Evolutionary conservation across 2,329 filamentous ascomycete genomes (phyloP).

Genomic region (Cryphonectria nitschkei): DNA sequence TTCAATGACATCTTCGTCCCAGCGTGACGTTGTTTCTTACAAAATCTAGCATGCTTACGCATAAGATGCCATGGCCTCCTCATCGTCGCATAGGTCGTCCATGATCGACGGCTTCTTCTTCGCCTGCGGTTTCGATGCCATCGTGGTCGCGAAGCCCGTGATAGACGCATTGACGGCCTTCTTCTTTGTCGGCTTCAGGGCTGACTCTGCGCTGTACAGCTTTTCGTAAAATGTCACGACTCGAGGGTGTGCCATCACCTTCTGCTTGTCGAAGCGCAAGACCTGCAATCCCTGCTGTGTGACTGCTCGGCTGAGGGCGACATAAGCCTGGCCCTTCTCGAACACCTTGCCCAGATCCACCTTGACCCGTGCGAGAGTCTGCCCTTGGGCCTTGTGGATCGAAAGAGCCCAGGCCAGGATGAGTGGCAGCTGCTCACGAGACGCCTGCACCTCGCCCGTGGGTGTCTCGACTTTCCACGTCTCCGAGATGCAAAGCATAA

Average conservation of each 20-base stretch:
- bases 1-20: not conserved
- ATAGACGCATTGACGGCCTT: slow-evolving; percentile 40
- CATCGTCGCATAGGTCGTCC: slow-evolving; percentile 22
- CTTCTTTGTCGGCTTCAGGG: slow-evolving; percentile 33
- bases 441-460: slow-evolving; percentile 89
- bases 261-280: slow-evolving; percentile 81
- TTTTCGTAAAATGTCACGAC: slow-evolving; percentile 86
- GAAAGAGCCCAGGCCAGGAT: slow-evolving; percentile 97
- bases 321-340: slow-evolving; percentile 97
- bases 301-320: slow-evolving; percentile 91
- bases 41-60: slow-evolving; percentile 13
- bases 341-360: slow-evolving; percentile 92
- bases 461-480: slow-evolving; percentile 98
- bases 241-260: slow-evolving; percentile 91
- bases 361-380: slow-evolving; percentile 91
- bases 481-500: slow-evolving; percentile 82
- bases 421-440: slow-evolving; percentile 79
- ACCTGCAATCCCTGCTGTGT: slow-evolving; percentile 87
- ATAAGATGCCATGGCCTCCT: slow-evolving; percentile 27
- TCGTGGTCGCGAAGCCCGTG: slow-evolving; percentile 46
- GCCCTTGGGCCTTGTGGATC: slow-evolving; percentile 97
- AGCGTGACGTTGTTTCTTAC: not conserved
- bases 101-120: slow-evolving; percentile 31
- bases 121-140: slow-evolving; percentile 30
- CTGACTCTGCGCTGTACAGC: slow-evolving; percentile 70